These are phyloP conservation scores for Talaromyces thailandensis DNA, from an alignment of 495 filamentous ascomycete genomes.

Conservation along the genomic window DNA sequence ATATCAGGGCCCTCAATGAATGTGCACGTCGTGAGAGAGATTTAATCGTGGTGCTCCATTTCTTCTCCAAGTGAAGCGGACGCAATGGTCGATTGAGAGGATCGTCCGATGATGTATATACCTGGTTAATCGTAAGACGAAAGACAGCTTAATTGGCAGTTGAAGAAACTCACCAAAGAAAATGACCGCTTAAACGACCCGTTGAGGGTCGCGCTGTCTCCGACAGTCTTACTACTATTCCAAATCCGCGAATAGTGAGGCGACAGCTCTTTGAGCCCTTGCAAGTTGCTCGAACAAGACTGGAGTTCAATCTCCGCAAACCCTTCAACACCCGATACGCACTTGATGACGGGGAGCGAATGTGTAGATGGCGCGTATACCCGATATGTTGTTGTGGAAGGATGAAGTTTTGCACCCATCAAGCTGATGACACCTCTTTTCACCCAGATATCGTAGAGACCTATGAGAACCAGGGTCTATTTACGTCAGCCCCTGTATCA, in stretches of 20 bases:
- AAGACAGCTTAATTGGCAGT: slow-evolving; percentile 7
- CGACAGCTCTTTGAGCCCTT: slow-evolving; percentile 50
- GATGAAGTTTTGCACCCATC: slow-evolving; percentile 53
- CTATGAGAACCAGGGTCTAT: slow-evolving; percentile 59
- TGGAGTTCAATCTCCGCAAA: slow-evolving; percentile 41
- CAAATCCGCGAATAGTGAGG: slow-evolving; percentile 68
- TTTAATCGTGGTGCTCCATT: slow-evolving; percentile 48
- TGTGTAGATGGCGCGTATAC: slow-evolving; percentile 71
- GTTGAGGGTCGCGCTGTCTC: slow-evolving; percentile 30
- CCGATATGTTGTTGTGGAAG: slow-evolving; percentile 42
- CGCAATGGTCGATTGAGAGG: slow-evolving; percentile 43
- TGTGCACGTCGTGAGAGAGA: slow-evolving; percentile 26
- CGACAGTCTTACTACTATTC: slow-evolving; percentile 43
- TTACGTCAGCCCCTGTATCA: background rate
- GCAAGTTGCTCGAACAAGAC: slow-evolving; percentile 46
- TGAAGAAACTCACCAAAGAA: slow-evolving; percentile 28
- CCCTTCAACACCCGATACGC: slow-evolving; percentile 35
- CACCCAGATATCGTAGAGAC: slow-evolving; percentile 66
- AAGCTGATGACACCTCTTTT: slow-evolving; percentile 53
- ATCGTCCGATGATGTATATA: slow-evolving; percentile 40
- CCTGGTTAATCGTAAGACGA: slow-evolving; percentile 12
- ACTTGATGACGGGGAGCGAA: slow-evolving; percentile 63
- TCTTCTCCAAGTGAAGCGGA: slow-evolving; percentile 52
- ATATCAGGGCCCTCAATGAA: slow-evolving; percentile 46
- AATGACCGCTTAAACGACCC: slow-evolving; percentile 26